Conservation (phyloP, 2,329 filamentous ascomycete genomes). For the Didymella lethalis region DNA sequence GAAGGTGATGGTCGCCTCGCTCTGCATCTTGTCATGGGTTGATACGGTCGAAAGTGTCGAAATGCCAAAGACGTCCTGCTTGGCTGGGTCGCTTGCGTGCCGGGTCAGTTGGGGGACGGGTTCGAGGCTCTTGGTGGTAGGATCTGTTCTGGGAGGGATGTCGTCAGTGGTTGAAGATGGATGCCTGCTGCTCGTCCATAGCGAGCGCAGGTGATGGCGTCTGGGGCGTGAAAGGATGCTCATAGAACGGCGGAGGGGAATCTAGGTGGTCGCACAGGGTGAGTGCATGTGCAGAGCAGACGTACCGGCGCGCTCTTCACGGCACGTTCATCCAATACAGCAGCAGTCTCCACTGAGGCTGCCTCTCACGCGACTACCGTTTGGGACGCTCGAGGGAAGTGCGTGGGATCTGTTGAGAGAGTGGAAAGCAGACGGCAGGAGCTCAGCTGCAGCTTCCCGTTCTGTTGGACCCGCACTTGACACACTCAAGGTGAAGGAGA, state of each 20-base stretch:
- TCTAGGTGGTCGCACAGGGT: conserved; percentile 28
- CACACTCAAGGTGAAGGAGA: conserved; percentile 12
- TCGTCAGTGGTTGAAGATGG: conserved; percentile 41
- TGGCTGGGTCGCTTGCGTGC: conserved; percentile 26
- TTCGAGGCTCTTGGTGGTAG: conserved; percentile 14
- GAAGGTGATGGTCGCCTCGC: conserved; percentile 66
- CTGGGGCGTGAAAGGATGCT: conserved; percentile 28
- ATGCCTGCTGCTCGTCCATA: conserved; percentile 25
- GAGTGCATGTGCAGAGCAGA: conserved; percentile 24
- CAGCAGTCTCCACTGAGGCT: conserved; percentile 17
- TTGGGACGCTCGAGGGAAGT: conserved; percentile 1
- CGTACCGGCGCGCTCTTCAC: conserved; percentile 17
- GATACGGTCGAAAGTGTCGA: conserved; percentile 6
- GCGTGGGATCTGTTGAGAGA: conserved; percentile 11
- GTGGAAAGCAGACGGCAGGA: conserved; percentile 7
- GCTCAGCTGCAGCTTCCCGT: conserved; percentile 14
- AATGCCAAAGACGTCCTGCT: conserved; percentile 6
- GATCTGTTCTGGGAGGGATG: conserved; percentile 31
- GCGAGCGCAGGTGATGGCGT: conserved; percentile 27
- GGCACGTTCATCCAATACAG: conserved; percentile 9
- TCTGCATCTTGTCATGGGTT: conserved; percentile 30
- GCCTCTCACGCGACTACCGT: conserved; percentile 14
- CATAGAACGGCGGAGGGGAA: conserved; percentile 24
- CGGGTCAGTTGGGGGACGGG: conserved; percentile 22
- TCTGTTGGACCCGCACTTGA: conserved; percentile 4